Conservation (phyloP, 192 early-diverging fungal genomes). For the Entomortierella beljakovae region DNA sequence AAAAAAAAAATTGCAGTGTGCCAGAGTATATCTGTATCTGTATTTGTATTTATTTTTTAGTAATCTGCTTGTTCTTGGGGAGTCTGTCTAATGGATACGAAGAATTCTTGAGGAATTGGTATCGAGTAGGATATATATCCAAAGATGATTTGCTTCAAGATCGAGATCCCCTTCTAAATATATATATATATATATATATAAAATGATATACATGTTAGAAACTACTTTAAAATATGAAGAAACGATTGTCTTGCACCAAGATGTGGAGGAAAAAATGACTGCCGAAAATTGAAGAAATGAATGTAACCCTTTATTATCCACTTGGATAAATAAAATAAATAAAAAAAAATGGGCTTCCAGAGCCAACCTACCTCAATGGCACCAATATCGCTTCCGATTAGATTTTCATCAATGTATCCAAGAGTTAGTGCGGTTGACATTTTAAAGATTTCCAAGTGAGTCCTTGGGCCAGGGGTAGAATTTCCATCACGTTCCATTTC, state of each 20-base stretch:
- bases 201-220: no score
- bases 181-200: neutral
- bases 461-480: neutral
- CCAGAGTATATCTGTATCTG: no score
- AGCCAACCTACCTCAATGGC: constrained; percentile 15
- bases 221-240: no score
- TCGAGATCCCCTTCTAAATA: constrained; percentile 24
- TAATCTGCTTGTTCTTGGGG: no score
- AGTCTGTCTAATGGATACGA: constrained; percentile 12
- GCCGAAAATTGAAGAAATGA: neutral
- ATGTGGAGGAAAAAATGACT: no score
- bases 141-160: constrained; percentile 15
- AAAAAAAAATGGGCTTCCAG: neutral
- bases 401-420: constrained; percentile 10
- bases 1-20: no score
- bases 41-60: no score
- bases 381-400: constrained; percentile 5
- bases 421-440: constrained; percentile 16
- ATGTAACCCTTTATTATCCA: neutral
- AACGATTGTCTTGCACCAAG: no score
- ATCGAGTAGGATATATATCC: constrained; percentile 29
- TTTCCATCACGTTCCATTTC: neutral
- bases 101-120: constrained; percentile 41
- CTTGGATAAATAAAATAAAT: neutral
- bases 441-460: constrained; percentile 24